Evolutionary conservation across 148 eudicot species (phyloP).

Genomic region (Fagopyrum esculentum): DNA sequence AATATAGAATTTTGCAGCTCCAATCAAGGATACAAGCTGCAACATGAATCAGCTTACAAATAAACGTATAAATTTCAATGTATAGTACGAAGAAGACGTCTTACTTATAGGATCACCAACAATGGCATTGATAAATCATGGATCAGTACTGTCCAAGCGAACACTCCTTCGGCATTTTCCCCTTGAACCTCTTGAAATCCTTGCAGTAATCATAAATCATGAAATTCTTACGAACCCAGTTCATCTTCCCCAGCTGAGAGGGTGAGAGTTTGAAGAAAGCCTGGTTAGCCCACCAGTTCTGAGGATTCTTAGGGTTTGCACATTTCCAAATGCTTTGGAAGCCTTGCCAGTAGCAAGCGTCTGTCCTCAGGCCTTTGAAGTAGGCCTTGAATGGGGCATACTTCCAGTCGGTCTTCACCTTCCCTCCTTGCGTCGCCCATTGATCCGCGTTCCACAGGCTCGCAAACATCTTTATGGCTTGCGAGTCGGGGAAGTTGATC

Average conservation of each 20-base stretch:
- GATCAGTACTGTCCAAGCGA: not conserved
- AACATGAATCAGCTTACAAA: too few relatives aligned
- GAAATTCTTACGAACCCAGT: constrained; percentile 5
- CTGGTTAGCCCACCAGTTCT: constrained; percentile 4
- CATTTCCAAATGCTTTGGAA: not conserved
- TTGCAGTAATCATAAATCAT: constrained; percentile 7
- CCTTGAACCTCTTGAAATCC: constrained; percentile 13
- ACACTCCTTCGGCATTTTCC: constrained; percentile 8
- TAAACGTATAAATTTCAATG: too few relatives aligned
- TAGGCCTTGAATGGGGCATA: constrained; percentile 17
- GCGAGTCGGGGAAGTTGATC: constrained; percentile 12
- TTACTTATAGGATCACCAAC: too few relatives aligned
- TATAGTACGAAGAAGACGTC: too few relatives aligned
- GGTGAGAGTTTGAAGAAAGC: not conserved
- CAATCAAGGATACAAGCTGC: too few relatives aligned
- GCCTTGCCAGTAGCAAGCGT: constrained; percentile 8
- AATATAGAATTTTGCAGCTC: too few relatives aligned
- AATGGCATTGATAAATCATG: too few relatives aligned
- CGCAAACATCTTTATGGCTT: not conserved
- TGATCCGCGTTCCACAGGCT: constrained; percentile 20
- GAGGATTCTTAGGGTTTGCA: not conserved
- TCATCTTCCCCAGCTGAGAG: not conserved
- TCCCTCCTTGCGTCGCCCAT: constrained; percentile 23
- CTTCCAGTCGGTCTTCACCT: constrained; percentile 21
- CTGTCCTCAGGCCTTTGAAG: constrained; percentile 12